Evolutionary conservation across 192 early-diverging fungal genomes (phyloP).

Genomic region (Podila minutissima): DNA sequence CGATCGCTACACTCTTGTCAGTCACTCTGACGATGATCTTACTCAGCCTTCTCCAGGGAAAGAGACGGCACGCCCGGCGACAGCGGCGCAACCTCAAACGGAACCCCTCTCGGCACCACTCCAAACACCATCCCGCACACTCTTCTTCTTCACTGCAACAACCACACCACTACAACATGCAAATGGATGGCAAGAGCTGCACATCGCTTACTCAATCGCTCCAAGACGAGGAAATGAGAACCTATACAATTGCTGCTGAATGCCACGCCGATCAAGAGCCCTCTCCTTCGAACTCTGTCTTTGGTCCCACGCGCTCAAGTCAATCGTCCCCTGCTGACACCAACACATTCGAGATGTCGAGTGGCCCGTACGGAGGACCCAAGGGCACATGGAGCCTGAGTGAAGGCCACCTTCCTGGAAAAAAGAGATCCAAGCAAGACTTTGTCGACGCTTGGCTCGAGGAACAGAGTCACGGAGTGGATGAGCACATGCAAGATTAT

Average conservation of each 20-base stretch:
- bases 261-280: background rate
- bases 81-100: conserved; percentile 11
- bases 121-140: background rate
- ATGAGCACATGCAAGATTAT: background rate
- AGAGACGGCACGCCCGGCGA: conserved; percentile 17
- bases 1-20: conserved; percentile 41
- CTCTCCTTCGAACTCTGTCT: background rate
- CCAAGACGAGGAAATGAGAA: background rate
- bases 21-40: conserved; percentile 41
- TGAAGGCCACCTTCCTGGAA: conserved; percentile 27
- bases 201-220: conserved; percentile 17
- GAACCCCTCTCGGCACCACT: conserved; percentile 3
- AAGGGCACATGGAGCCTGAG: conserved; percentile 22
- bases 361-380: background rate
- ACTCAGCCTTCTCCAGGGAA: conserved; percentile 46
- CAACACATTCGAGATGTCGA: background rate
- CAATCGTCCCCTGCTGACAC: conserved; percentile 11
- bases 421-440: conserved; percentile 13
- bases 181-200: background rate
- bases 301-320: conserved; percentile 6
- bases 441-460: conserved; percentile 33
- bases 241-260: background rate
- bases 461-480: conserved; percentile 7
- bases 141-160: conserved; percentile 6
- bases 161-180: conserved; percentile 3